Evolutionary conservation across 2,329 filamentous ascomycete genomes (phyloP), one percentile per base, ranked within the genome.

Genomic region (Aureobasidium sp.): DNA sequence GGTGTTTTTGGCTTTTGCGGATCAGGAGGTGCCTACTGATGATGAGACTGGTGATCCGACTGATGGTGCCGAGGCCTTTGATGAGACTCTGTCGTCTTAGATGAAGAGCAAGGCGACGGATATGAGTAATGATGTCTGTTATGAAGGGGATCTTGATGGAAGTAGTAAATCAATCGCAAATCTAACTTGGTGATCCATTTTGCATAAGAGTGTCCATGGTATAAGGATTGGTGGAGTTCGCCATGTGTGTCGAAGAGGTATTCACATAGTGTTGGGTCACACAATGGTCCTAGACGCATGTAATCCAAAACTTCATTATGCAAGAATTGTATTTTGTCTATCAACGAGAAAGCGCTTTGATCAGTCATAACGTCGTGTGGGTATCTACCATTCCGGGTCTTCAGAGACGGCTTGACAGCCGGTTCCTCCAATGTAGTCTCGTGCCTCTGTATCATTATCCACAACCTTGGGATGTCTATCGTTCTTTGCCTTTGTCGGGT

Each of bases 1-100:
- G 8, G 67, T 77, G 9, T 76, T 77, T 62, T 61, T 77, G 29
- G 75, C 73, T 3, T 77, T 77, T 67, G 73, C 73, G 1, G 68
- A 68, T 15, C 73, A 77, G 69, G 67, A 67, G 9, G 65, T 71
- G 31, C 70, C 72, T 29, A 76, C 75, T 2, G 70, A 77, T 64
- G 63, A 71, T 57, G 67, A 65, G 25, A 70, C 64, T 65, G 67
- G 68, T 25, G 9, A 52, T 12, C 48, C 48, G 1, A 52, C 48
- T 52, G 48, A n/a, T 52, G 31, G 22, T 52, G 48, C 48, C 2
- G 5, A 52, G n/a, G 3, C 48, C 15, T 52, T 52, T 52, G 48
- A 52, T 11, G 5, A 52, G 48, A 52, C 31, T 37, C 17, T 37
- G 31, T 36, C 31, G 29, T 52, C 48, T n/a, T 51, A 45, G 42